Percentiles rank a stretch among this genome's conserved stretches.
phyloP scores from a whole-genome alignment of 768 basidiomycete species.

The Lentinula edodes region DNA sequence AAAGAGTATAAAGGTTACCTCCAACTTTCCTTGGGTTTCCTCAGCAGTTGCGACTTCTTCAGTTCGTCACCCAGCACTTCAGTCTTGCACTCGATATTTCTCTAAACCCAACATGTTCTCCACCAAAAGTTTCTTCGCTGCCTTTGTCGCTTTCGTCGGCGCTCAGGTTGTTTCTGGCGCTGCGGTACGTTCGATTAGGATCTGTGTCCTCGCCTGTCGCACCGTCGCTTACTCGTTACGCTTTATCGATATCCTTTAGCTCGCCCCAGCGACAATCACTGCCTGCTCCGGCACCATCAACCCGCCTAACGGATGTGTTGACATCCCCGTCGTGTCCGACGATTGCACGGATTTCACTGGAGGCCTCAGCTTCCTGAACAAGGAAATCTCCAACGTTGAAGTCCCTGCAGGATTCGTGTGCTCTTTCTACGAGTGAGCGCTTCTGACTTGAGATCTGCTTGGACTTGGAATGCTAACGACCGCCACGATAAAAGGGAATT shows the following conservation, averaged over 20 bases:
- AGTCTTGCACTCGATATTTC: background rate
- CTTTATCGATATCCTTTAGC: background rate
- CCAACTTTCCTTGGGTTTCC: background rate
- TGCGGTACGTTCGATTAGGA: background rate
- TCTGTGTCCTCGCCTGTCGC: too few relatives aligned
- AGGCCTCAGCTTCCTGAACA: constrained; percentile 8
- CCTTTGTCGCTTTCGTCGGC: background rate
- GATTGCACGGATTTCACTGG: constrained; percentile 5
- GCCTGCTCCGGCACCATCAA: background rate
- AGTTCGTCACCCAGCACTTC: background rate
- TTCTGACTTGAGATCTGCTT: too few relatives aligned
- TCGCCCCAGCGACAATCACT: background rate
- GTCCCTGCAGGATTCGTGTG: constrained; percentile 7
- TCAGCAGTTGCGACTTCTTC: background rate
- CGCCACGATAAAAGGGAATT: background rate
- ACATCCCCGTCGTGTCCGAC: constrained; percentile 6
- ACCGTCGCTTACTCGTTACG: too few relatives aligned
- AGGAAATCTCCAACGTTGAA: background rate
- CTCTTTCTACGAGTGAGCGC: constrained; percentile 5
- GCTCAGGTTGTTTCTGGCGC: background rate
- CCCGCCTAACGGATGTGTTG: constrained; percentile 7
- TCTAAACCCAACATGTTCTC: background rate
- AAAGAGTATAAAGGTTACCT: background rate
- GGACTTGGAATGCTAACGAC: too few relatives aligned
- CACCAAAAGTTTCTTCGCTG: background rate